Base-by-base conservation (phyloP, 1,284 basidiomycete genomes). In the Boletus mariae region DNA sequence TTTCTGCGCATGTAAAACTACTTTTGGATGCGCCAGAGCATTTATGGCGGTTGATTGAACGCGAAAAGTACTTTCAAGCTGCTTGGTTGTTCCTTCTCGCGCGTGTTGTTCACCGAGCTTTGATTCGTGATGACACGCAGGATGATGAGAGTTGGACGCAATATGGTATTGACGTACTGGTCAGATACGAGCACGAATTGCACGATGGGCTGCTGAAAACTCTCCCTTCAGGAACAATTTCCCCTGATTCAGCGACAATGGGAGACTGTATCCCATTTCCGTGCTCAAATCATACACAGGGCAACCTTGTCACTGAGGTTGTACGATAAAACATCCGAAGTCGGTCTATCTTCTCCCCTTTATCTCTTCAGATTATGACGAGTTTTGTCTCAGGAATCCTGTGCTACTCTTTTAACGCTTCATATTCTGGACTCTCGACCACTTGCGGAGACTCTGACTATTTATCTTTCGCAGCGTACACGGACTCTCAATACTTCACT, bases 11-110 rank as follows among this genome's bases (percentile, higher is more conserved):
- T 65, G 79, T 94, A 61, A 94, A 94, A 69, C 73, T 96, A 10
- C 75, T 96, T 10, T 72, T 95, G 11, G 93, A 95, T 68, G 85
- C 90, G 6, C 92, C 93, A 12, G 93, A 95, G 69, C 86, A 91
- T 61, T 72, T 95, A 13, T 96, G 92, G 87, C 80, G 89, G 7
- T 76, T 93, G 50, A 82, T 94, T 51, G 89, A 94, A 60, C 78
- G 82, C 48, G 85, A 87, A 61, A 79, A 82, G 50, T 94, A 87
- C 61, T 78, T 93, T 26, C 77, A 87, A 37, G 92, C 93, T 8
- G 85, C 90, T 17, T 94, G 90, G 86, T 71, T 95, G 41, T 94
- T 92, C 71, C 78, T 93, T 8, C 75, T 95, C n/a, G 80, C 90
- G 9, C 80, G 92, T 7, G 89, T 92, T 0, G 89, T 92, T 6